phyloP scores from a whole-genome alignment of 164 flowering plant genomes.

The Aristolochia fimbriata region DNA sequence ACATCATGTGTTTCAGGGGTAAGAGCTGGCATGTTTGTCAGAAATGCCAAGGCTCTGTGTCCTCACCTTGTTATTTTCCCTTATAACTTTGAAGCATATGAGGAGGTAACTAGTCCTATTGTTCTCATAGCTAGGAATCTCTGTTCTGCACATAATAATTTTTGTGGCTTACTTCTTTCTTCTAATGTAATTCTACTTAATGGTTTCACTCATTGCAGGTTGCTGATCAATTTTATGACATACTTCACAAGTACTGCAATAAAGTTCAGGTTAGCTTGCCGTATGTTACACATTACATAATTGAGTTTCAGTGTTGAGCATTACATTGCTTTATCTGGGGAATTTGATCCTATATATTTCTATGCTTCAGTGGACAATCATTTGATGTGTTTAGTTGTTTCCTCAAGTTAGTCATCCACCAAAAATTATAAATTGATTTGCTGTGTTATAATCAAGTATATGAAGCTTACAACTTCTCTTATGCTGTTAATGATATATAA shows the following conservation, averaged over 20 bases:
- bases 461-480: background rate
- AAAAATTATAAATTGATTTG: background rate
- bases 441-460: background rate
- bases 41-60: slow-evolving; percentile 88
- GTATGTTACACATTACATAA: background rate
- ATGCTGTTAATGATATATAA: background rate
- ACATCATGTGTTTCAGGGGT: slow-evolving; percentile 36
- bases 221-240: slow-evolving; percentile 84
- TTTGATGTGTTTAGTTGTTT: too few relatives aligned
- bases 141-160: background rate
- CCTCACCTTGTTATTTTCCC: slow-evolving; percentile 86
- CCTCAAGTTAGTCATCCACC: too few relatives aligned
- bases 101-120: slow-evolving; percentile 42
- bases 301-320: too few relatives aligned
- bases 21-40: slow-evolving; percentile 88
- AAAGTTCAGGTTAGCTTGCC: slow-evolving; percentile 66
- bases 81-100: slow-evolving; percentile 84
- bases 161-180: background rate
- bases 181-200: background rate
- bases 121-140: background rate
- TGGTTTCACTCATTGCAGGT: slow-evolving; percentile 43
- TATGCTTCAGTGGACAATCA: background rate
- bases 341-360: background rate
- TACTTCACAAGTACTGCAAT: slow-evolving; percentile 79
- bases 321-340: background rate